These are phyloP conservation scores for Yamadazyma insecticola DNA, from an alignment of 805 yeast species.

Conservation along the genomic window DNA sequence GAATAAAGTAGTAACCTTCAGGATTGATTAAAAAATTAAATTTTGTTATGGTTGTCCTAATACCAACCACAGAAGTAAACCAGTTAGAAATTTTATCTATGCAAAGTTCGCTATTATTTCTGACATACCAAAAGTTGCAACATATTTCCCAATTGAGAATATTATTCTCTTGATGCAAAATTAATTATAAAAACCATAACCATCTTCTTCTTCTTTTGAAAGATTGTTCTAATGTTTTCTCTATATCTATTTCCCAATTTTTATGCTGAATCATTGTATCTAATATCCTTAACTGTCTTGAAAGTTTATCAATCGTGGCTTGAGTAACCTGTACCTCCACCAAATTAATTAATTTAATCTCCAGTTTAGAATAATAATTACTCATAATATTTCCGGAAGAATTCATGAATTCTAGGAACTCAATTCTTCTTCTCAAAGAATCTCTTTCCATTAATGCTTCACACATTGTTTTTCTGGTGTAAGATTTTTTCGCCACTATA, in stretches of 20 bases:
- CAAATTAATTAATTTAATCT: conserved; percentile 7
- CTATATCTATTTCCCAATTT: conserved; percentile 11
- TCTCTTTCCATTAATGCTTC: conserved; percentile 13
- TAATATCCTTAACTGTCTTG: conserved; percentile 5
- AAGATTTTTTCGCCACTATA: not conserved
- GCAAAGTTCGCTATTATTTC: too few species aligned
- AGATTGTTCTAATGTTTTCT: conserved; percentile 5
- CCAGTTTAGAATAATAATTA: conserved; percentile 8
- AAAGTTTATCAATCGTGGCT: conserved; percentile 3
- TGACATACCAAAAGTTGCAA: too few species aligned
- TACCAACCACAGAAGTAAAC: too few species aligned
- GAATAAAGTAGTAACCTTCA: too few species aligned
- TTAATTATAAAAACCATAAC: too few species aligned
- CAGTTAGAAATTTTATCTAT: too few species aligned
- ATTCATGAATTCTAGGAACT: conserved; percentile 2
- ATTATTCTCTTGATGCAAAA: too few species aligned
- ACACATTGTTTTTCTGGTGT: conserved; percentile 6
- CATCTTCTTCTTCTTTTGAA: too few species aligned
- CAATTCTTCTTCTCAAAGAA: conserved; percentile 7
- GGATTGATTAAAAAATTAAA: too few species aligned
- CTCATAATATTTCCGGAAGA: conserved; percentile 4
- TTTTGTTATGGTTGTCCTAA: too few species aligned
- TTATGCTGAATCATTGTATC: conserved; percentile 11
- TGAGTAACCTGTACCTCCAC: conserved; percentile 2
- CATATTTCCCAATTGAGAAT: too few species aligned